These are phyloP conservation scores for Chimonanthus salicifolius DNA, from an alignment of 164 flowering plant species.

Conservation along the genomic window DNA sequence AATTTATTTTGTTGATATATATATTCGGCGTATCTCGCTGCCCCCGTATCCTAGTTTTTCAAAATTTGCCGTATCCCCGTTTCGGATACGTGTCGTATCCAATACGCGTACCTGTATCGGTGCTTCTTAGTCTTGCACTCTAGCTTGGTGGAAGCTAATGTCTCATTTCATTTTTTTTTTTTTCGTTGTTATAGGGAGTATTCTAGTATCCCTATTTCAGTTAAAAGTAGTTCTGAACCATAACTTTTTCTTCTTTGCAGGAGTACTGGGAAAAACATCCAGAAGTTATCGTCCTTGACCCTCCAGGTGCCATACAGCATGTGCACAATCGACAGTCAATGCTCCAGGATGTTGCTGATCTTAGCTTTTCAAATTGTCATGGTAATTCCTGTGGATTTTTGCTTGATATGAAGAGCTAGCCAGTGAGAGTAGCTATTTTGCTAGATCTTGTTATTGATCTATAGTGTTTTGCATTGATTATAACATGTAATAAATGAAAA, in stretches of 20 bases:
- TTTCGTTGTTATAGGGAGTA: not conserved
- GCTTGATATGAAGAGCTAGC: too few relatives aligned
- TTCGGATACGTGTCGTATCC: too few relatives aligned
- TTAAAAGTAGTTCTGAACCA: not conserved
- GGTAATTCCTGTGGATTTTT: constrained; percentile 35
- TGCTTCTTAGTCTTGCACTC: not conserved
- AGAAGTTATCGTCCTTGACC: constrained; percentile 93
- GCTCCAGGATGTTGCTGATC: constrained; percentile 92
- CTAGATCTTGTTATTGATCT: not conserved
- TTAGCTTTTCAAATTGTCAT: constrained; percentile 55
- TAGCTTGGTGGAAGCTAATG: not conserved
- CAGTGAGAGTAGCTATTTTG: not conserved
- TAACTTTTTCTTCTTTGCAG: constrained; percentile 22
- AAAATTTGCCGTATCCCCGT: too few relatives aligned
- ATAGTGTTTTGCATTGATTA: too few relatives aligned
- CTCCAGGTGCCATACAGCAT: constrained; percentile 90
- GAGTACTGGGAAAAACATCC: constrained; percentile 73
- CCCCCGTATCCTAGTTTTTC: too few relatives aligned
- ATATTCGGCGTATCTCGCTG: too few relatives aligned
- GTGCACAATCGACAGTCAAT: constrained; percentile 79
- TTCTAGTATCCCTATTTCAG: not conserved
- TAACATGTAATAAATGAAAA: not conserved
- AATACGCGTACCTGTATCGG: too few relatives aligned
- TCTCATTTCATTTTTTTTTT: not conserved
- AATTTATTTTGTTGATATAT: too few relatives aligned